These are phyloP conservation scores for Globisporangium radiosum DNA, from an alignment of 352 stramenopile genomes.

Conservation along the genomic window DNA sequence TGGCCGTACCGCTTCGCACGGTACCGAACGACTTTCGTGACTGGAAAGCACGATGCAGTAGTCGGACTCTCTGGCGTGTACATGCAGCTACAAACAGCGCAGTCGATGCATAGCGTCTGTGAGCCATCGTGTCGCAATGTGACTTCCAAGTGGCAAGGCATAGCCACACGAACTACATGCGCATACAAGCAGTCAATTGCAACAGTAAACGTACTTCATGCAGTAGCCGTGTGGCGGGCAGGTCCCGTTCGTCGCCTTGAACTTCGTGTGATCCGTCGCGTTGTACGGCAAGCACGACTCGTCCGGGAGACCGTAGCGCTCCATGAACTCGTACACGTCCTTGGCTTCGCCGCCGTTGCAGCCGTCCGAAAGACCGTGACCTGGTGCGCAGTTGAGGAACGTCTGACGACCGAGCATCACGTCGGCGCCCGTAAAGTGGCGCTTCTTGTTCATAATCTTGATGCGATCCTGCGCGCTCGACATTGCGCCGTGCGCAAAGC, in stretches of 20 bases:
- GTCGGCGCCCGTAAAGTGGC: conserved; percentile 35
- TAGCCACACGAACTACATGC: too few species aligned
- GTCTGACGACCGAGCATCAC: conserved; percentile 53
- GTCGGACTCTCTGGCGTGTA: conserved; percentile 54
- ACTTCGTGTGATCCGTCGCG: conserved; percentile 52
- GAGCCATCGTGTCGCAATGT: conserved; percentile 3
- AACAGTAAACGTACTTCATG: conserved; percentile 35
- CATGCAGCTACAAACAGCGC: conserved; percentile 48
- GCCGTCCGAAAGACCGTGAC: conserved; percentile 40
- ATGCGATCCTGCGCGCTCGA: conserved; percentile 52
- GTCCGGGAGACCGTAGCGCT: conserved; percentile 43
- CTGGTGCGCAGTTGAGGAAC: conserved; percentile 58
- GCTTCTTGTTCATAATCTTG: conserved; percentile 52
- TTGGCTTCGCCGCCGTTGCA: conserved; percentile 45
- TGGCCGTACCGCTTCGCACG: conserved; percentile 68
- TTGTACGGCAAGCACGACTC: conserved; percentile 58
- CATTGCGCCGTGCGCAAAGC: conserved; percentile 57
- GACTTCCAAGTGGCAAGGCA: background rate
- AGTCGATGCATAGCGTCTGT: background rate
- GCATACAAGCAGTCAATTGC: too few species aligned
- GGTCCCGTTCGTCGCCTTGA: conserved; percentile 38
- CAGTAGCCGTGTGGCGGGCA: conserved; percentile 57
- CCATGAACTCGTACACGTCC: conserved; percentile 65
- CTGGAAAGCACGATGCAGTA: conserved; percentile 50
- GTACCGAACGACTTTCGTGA: conserved; percentile 78